These are phyloP conservation scores for Diplodia corticola DNA, from an alignment of 2,329 filamentous ascomycete species.

Conservation along the genomic window DNA sequence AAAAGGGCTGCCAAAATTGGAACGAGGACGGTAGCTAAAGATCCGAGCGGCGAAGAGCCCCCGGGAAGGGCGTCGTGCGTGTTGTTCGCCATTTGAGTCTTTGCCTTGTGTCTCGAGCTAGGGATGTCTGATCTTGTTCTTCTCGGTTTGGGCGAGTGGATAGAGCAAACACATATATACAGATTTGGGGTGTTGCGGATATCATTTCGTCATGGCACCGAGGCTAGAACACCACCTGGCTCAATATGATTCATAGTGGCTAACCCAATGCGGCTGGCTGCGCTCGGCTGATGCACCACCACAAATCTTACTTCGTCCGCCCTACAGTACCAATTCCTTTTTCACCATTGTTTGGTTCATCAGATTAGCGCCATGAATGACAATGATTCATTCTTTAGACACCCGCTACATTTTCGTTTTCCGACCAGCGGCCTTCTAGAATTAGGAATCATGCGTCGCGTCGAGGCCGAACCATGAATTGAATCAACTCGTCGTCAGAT, in stretches of 20 bases:
- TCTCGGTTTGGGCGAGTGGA: neutral
- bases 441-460: no score
- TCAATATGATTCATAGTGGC: constrained; percentile 3
- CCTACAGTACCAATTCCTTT: neutral
- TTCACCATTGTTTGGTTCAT: neutral
- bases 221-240: neutral
- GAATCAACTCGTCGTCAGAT: no score
- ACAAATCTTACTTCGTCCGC: neutral
- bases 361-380: neutral
- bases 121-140: neutral
- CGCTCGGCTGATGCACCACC: neutral
- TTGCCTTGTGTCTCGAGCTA: neutral
- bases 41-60: neutral
- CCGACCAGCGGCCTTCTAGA: no score
- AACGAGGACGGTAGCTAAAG: neutral
- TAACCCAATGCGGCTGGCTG: neutral
- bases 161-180: neutral
- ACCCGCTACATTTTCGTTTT: no score
- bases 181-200: neutral
- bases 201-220: neutral
- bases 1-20: neutral
- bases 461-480: no score
- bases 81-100: neutral
- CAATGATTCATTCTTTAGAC: neutral
- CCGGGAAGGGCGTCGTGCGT: neutral